phyloP scores from a whole-genome alignment of 768 basidiomycete species.

The Tylopilus felleus region DNA sequence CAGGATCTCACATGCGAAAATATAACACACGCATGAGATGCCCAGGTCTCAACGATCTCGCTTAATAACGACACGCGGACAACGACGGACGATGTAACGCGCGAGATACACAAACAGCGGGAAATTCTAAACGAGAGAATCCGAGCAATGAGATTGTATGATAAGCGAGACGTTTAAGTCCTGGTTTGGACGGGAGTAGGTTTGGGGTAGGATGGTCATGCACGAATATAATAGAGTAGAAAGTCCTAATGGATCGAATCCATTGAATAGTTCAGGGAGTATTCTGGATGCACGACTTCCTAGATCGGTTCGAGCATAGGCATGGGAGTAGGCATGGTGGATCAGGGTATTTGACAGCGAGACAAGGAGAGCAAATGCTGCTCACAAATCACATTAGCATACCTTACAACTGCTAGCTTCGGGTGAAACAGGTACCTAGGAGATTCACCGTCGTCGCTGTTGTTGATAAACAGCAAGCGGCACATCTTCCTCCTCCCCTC shows the following conservation, averaged over 20 bases:
- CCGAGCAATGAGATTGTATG: slow-evolving; percentile 32
- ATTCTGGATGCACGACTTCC: slow-evolving; percentile 25
- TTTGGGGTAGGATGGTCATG: slow-evolving; percentile 22
- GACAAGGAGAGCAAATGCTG: slow-evolving; percentile 3
- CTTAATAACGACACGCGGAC: slow-evolving; percentile 1
- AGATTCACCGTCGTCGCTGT: slow-evolving; percentile 51
- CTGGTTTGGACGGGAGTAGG: slow-evolving; percentile 19
- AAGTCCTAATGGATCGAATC: slow-evolving; percentile 18
- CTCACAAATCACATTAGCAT: slow-evolving; percentile 5
- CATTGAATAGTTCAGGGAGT: slow-evolving; percentile 21
- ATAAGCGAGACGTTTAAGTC: slow-evolving; percentile 28
- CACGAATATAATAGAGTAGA: slow-evolving; percentile 22
- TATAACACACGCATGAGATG: slow-evolving; percentile 1
- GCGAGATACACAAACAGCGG: slow-evolving; percentile 13
- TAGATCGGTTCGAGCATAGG: slow-evolving; percentile 23
- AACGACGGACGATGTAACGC: slow-evolving; percentile 7
- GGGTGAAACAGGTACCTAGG: slow-evolving; percentile 12
- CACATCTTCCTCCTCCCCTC: slow-evolving; percentile 71
- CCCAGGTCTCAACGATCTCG: not conserved
- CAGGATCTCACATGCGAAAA: slow-evolving; percentile 3
- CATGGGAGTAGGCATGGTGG: slow-evolving; percentile 1
- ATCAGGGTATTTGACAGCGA: slow-evolving; percentile 6
- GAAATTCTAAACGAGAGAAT: slow-evolving; percentile 17
- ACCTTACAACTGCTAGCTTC: not conserved
- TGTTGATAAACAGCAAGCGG: slow-evolving; percentile 80